Conservation (phyloP, 345 rosid species). For the rapeseed (Brassica napus) region Da-Ae NC_063435.1:21274501-21275000, state of each 20-base stretch:
- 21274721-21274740: constrained; percentile 36
- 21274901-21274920: constrained; percentile 49
- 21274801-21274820: constrained; percentile 58
- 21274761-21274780: constrained; percentile 78
- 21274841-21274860: constrained; percentile 72
- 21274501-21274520: neutral
- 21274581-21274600: constrained; percentile 30
- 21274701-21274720: constrained; percentile 19
- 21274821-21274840: constrained; percentile 54
- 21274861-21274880: constrained; percentile 62
- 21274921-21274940: neutral
- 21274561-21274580: constrained; percentile 38
- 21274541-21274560: constrained; percentile 36
- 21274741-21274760: constrained; percentile 51
- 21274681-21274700: neutral
- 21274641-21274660: neutral
- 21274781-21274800: constrained; percentile 58
- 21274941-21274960: neutral
- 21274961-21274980: neutral
- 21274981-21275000: neutral
- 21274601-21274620: constrained; percentile 16
- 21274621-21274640: constrained; percentile 14
- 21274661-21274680: neutral
- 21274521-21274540: constrained; percentile 4
- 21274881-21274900: constrained; percentile 75